Percentiles rank a stretch among this genome's conserved stretches.
Evolutionary conservation across 306 rosid genomes (phyloP).

Genomic region (Urtica urens): DNA sequence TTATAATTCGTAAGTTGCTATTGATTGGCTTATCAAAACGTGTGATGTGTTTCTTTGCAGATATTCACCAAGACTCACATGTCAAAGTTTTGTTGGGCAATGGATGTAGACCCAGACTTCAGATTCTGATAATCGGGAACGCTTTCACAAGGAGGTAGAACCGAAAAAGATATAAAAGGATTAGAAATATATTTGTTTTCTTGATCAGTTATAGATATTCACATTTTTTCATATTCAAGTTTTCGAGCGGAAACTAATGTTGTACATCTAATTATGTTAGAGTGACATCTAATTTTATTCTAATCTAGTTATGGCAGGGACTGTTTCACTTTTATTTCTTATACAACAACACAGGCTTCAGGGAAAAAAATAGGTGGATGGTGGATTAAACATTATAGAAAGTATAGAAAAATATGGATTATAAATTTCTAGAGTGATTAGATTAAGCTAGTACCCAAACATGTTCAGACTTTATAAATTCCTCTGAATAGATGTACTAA

Average conservation of each 20-base stretch:
- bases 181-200: conserved; percentile 16
- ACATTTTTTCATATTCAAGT: conserved; percentile 14
- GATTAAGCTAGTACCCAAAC: too few species aligned
- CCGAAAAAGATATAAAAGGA: background rate
- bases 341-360: too few species aligned
- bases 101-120: conserved; percentile 92
- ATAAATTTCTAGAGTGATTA: too few species aligned
- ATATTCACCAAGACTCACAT: conserved; percentile 85
- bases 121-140: conserved; percentile 54
- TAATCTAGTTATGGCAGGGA: conserved; percentile 1
- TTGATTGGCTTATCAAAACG: background rate
- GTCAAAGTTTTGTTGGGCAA: conserved; percentile 87
- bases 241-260: conserved; percentile 36
- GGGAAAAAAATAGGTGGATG: too few species aligned
- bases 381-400: too few species aligned
- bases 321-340: background rate
- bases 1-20: too few species aligned
- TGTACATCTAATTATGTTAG: conserved; percentile 45
- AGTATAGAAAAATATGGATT: too few species aligned
- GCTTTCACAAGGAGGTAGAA: background rate
- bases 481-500: too few species aligned
- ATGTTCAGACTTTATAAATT: too few species aligned
- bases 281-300: conserved; percentile 60
- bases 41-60: conserved; percentile 21
- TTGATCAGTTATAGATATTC: conserved; percentile 26